Base-by-base conservation (phyloP, 192 early-diverging fungal genomes). In the Coemansia sp. region DNA sequence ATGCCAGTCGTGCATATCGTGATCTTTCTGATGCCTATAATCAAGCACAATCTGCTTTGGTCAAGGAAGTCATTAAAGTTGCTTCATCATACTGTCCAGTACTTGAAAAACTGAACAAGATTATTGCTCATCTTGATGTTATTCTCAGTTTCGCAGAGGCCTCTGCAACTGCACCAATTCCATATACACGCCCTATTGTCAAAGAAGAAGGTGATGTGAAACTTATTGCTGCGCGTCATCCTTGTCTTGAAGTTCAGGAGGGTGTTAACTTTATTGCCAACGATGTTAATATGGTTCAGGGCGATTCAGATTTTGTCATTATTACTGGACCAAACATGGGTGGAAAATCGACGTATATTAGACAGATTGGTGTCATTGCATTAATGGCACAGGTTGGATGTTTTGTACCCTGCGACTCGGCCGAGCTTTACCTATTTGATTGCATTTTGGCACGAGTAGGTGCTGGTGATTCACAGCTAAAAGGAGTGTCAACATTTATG, bases 311-410 rank as follows among this genome's bases (percentile, higher is more conserved):
- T 67, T 96, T 98, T 64, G 85, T 88, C 29, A 94, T 98, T 36
- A 96, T 98, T 54, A 96, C 95, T 0, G 96, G 96, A 0, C 96
- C 96, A 17, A 98, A 98, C 78, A 98, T 98, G 96, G 94, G 95
- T 63, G 96, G 96, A 46, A 98, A 98, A 74, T 95, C 93, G 7
- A 98, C 96, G 0, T 98, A 94, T 73, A 97, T 97, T 64, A 85
- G 96, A 14, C 94, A 95, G 85, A 92, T 94, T 68, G 96, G 93
- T 39, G 91, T 95, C 19, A 91, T 95, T 64, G 87, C 92, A 5
- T 74, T 98, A 61, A 94, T 97, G 94, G 93, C 95, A 6, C 97
- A 97, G 64, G 85, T 90, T 31, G 97, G 95, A 1, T 94, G 92
- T 58, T 97, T 95, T 82, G 94, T 98, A 0, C 95, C 96, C 0